Evolutionary conservation across 2,329 filamentous ascomycete genomes (phyloP), one percentile per base, ranked within the genome.

Genomic region (Epichloe scottii): DNA sequence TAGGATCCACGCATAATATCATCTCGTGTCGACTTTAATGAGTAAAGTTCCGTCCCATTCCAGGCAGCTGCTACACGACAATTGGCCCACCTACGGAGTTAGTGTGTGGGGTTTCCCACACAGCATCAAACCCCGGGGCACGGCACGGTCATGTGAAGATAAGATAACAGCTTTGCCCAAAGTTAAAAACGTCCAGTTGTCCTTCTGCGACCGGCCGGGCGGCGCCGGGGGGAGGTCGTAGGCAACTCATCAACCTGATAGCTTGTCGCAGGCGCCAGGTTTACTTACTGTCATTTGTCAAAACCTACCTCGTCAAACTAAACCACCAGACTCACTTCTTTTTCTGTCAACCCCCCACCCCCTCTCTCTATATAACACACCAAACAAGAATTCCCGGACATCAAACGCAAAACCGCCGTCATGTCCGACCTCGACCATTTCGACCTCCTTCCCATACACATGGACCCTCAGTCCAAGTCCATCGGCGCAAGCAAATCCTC

Each of bases 401-500:
- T 8, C 7, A 2, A 26, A 26, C 26, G 26, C 26, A 8, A 49
- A 34, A 14, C n/a, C 38, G 17, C 46, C 46, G 53, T 49, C 50
- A 79, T 80, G 77, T 72, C 75, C n/a, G 75, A 81, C 63, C 69
- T 75, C 58, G 82, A 86, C 54, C 82, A 82, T 59, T 97, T 91
- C 77, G 87, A 82, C 59, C 81, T 89, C 60, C 82, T 95, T 63
- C 87, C 89, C 38, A 75, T 98, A 49, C 74, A 80, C 55, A 78
- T 97, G 67, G 86, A 96, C 72, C 80, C 87, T n/a, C 68, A 81
- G 58, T 85, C 85, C 63, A 95, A 95, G 73, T 74, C 82, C 60
- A 76, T 97, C 64, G 68, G 74, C 19, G 65, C 73, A 17, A 66
- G 71, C 46, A 63, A 68, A 21, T 60, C 71, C 56, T 71, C 73